Conservation (phyloP, 177 flowering plant species). For the Tripterygium wilfordii region DNA sequence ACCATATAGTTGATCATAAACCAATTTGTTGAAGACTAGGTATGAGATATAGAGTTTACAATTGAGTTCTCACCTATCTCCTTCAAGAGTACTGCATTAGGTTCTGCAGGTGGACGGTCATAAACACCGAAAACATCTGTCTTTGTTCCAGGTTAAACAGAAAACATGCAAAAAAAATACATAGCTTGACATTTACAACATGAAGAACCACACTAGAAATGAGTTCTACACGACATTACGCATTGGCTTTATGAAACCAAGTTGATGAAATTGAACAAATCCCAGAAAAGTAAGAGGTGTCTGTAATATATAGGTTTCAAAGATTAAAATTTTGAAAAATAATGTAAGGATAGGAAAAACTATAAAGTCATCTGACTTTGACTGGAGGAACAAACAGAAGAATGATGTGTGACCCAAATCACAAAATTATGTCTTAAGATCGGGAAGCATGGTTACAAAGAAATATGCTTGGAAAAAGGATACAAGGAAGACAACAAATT, state of each 20-base stretch:
- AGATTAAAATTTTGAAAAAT: too few relatives aligned
- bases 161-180: constrained; percentile 16
- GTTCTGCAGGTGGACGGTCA: constrained; percentile 85
- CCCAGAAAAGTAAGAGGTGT: too few relatives aligned
- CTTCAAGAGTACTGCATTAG: constrained; percentile 68
- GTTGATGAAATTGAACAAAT: too few relatives aligned
- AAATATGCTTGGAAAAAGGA: constrained; percentile 25
- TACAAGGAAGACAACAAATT: constrained; percentile 95
- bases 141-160: constrained; percentile 35
- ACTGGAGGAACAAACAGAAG: too few relatives aligned
- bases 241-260: too few relatives aligned
- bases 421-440: not conserved
- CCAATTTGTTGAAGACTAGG: not conserved
- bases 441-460: not conserved
- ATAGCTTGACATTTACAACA: too few relatives aligned
- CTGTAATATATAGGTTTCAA: too few relatives aligned
- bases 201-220: too few relatives aligned
- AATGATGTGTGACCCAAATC: not conserved
- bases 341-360: too few relatives aligned
- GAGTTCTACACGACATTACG: too few relatives aligned
- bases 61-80: constrained; percentile 68
- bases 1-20: not conserved
- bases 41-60: not conserved
- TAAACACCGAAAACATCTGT: constrained; percentile 96
- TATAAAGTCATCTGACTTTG: too few relatives aligned